Evolutionary conservation across 371 early-diverging fungal species (phyloP).

Genomic region (Mortierella sp.): DNA sequence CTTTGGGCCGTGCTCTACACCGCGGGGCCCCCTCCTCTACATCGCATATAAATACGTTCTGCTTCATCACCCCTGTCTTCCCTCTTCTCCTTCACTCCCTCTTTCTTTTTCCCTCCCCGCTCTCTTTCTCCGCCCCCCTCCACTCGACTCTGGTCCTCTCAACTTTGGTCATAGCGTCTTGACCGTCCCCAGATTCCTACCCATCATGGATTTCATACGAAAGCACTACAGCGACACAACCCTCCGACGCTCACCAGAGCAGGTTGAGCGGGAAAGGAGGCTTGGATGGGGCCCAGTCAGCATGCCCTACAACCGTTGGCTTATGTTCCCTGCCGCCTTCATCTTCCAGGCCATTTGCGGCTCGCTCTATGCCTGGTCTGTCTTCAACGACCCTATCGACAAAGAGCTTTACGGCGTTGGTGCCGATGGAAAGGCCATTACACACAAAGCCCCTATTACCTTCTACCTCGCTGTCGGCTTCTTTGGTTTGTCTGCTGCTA

Average conservation of each 20-base stretch:
- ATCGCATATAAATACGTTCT: no score
- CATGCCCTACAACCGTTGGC: slow-evolving; percentile 63
- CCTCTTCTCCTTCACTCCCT: slow-evolving; percentile 1
- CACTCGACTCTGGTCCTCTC: neutral
- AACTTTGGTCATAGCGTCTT: neutral
- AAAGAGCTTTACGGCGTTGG: slow-evolving; percentile 53
- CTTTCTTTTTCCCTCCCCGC: slow-evolving; percentile 6
- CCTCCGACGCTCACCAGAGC: slow-evolving; percentile 18
- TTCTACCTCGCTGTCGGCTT: slow-evolving; percentile 75
- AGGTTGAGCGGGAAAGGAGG: slow-evolving; percentile 50
- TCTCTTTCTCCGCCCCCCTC: neutral
- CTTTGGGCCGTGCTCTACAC: no score
- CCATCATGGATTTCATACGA: slow-evolving; percentile 15
- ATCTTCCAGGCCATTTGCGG: slow-evolving; percentile 75
- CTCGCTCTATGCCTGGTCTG: slow-evolving; percentile 76
- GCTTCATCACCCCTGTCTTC: no score
- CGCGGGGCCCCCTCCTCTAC: no score
- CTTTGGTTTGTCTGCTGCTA: slow-evolving; percentile 73
- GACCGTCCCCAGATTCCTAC: neutral
- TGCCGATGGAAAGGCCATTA: slow-evolving; percentile 18
- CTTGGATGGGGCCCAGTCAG: slow-evolving; percentile 35
- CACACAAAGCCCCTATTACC: slow-evolving; percentile 61
- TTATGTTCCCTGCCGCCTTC: slow-evolving; percentile 67
- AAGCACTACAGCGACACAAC: slow-evolving; percentile 36
- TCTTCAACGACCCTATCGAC: slow-evolving; percentile 72